phyloP scores from a whole-genome alignment of 306 rosid species.

The Acacia crassicarpa region DNA sequence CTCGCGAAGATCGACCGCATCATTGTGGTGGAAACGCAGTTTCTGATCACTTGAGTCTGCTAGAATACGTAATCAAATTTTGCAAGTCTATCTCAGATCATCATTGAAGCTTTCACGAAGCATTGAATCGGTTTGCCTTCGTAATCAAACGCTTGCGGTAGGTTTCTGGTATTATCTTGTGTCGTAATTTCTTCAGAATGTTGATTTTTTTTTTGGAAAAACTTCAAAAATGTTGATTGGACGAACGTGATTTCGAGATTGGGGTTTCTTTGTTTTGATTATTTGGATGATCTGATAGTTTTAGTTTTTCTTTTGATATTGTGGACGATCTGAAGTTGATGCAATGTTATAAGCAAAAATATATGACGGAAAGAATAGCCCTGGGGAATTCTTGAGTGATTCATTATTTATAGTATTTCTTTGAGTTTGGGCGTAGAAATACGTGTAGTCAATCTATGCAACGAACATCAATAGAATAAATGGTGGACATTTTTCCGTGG shows the following conservation, averaged over 20 bases:
- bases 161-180: background rate
- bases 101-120: background rate
- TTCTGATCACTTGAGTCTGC: constrained; percentile 1
- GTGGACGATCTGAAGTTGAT: background rate
- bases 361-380: background rate
- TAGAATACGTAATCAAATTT: background rate
- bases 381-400: background rate
- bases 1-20: background rate
- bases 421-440: background rate
- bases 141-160: background rate
- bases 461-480: background rate
- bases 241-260: background rate
- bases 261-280: background rate
- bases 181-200: background rate
- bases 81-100: constrained; percentile 3
- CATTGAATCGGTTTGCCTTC: background rate
- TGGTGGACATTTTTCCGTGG: background rate
- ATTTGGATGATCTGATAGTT: background rate
- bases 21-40: background rate
- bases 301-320: background rate
- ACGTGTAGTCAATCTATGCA: background rate
- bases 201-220: background rate
- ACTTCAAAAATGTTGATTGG: background rate
- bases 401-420: background rate
- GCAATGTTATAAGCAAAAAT: background rate